Base-by-base conservation (phyloP, 129 eudicot genomes). In the Saposhnikovia divaricata region DNA sequence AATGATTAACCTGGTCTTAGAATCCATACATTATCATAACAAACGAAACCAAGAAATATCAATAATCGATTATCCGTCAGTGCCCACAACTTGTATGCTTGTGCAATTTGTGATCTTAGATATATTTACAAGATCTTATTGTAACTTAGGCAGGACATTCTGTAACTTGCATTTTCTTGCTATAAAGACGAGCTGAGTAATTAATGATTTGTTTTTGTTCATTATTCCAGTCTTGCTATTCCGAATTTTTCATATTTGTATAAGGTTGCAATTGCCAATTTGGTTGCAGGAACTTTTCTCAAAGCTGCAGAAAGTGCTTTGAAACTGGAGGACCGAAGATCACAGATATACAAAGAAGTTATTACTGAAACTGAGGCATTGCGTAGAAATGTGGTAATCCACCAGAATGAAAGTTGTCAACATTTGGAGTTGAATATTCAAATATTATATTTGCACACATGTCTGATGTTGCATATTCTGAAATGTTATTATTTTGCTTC, bases 271-370 rank as follows among this genome's bases (percentile, higher is more conserved):
- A 23, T n/a, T 84, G 75, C 77, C 76, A 74, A 73, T 71, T 70
- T 87, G 51, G 78, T 86, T 74, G 89, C 85, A 85, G 97, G 90
- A 75, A 82, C 83, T 78, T 66, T 86, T 63, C 76, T 89, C 53
- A 90, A 87, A 87, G 92, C 87, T 78, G 87, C 98, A 8, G 89
- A 89, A 74, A 92, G 78, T 85, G 97, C 97, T 80, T 79, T 92
- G 81, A 89, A 90, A 84, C 23, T 87, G 86, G 99, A 92, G 87
- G 93, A 88, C 79, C 87, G 74, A 80, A 90, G 97, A 83, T 79
- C 83, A 69, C 85, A 84, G 75, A 82, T 78, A 75, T 96, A 87
- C 68, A 89, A 84, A 43, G 92, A 89, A 82, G 61, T 90, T 72
- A 81, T 77, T 77, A 82, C 86, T 46, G 81, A 84, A 80, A 88